Evolutionary conservation across 805 yeast species (phyloP), one percentile per base, ranked within the genome.

Genomic region (Kluyveromyces siamensis): DNA sequence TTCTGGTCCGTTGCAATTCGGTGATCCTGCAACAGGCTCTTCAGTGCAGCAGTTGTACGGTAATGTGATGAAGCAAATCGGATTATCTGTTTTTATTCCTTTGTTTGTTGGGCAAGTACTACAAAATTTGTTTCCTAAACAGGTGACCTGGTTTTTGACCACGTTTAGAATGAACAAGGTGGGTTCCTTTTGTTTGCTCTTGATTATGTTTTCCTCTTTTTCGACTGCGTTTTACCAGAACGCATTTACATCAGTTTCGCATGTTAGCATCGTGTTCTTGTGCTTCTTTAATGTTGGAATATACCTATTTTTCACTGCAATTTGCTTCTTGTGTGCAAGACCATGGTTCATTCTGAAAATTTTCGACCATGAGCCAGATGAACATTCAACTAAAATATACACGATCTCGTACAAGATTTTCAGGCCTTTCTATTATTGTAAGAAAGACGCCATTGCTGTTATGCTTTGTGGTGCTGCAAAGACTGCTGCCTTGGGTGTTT

Each of bases 391-490:
- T 1, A 67, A 41, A 35, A 4, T 65, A 0, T 85, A 86, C 57
- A 72, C 55, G 6, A 66, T 63, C 54, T 51, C 71, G 1, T 70
- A 68, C 50, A 64, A 59, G 48, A 38, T 66, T 10, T 67, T 68
- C 48, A 65, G 72, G 48, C 91, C 91, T 1, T 87, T 85, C 57
- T 84, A 83, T 65, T 84, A 84, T 65, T 72, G 74, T 57, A 77
- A 82, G 55, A 65, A 71, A 46, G 96, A 89, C 59, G 79, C 96
- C 0, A 86, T 87, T 36, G 74, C 90, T 11, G 76, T 89, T 45
- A 76, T 88, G 84, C 74, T 87, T 50, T 87, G 96, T 66, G 96
- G 95, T 10, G 91, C 95, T 6, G 96, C 96, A 2, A 89, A 88
- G 65, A 88, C 96, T 1, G 96, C 95, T 0, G 96, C 96, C 0